Evolutionary conservation across 2,329 filamentous ascomycete species (phyloP).

Genomic region (Annulohypoxylon truncatum): DNA sequence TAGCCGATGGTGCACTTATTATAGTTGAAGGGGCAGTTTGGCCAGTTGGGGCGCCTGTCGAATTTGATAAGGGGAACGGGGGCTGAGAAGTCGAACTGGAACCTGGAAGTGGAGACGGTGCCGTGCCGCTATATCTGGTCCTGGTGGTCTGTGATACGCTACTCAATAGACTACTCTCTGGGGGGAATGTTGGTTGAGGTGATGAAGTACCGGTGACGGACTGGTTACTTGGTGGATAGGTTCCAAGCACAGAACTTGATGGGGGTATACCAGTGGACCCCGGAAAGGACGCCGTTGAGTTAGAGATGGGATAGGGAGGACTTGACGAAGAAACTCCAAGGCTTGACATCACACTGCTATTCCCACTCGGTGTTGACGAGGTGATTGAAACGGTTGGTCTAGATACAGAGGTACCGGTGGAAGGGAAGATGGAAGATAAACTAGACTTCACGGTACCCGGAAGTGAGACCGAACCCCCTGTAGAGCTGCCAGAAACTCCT

Average conservation of each 20-base stretch:
- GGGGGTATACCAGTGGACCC: slow-evolving; percentile 1
- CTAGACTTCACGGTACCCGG: not conserved
- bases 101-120: not conserved
- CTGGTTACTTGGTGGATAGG: slow-evolving; percentile 5
- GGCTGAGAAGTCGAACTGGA: slow-evolving; percentile 13
- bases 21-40: slow-evolving; percentile 24
- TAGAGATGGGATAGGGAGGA: slow-evolving; percentile 35
- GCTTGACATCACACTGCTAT: not conserved
- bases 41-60: slow-evolving; percentile 22
- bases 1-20: slow-evolving; percentile 11
- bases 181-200: not conserved
- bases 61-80: slow-evolving; percentile 30
- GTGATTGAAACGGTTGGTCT: slow-evolving; percentile 1
- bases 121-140: slow-evolving; percentile 2
- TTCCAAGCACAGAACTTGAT: slow-evolving; percentile 6
- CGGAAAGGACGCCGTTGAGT: slow-evolving; percentile 20
- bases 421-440: slow-evolving; percentile 1
- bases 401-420: not conserved
- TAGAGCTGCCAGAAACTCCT: slow-evolving; percentile 1
- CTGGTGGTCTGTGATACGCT: slow-evolving; percentile 9
- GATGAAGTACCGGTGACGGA: not conserved
- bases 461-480: slow-evolving; percentile 10
- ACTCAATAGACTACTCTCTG: not conserved
- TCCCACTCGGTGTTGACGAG: not conserved
- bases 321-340: slow-evolving; percentile 10